These are phyloP conservation scores for Boletus barrowsii DNA, from an alignment of 768 basidiomycete genomes.

Conservation along the genomic window DNA sequence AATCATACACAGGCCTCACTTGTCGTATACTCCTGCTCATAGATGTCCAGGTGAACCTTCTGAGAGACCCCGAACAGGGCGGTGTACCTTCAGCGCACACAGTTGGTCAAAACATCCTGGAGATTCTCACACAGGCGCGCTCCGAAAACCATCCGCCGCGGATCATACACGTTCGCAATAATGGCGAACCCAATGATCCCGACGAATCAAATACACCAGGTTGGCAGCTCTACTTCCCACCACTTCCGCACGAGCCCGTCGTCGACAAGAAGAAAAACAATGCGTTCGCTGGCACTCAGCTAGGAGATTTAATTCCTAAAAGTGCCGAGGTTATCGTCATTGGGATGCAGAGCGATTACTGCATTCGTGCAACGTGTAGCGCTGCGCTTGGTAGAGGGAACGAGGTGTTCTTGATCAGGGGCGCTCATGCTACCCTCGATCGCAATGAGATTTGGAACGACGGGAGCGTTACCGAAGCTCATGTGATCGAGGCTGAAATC, in stretches of 20 bases:
- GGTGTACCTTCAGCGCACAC: slow-evolving; percentile 48
- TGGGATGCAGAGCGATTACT: slow-evolving; percentile 68
- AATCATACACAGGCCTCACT: slow-evolving; percentile 8
- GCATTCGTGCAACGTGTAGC: slow-evolving; percentile 53
- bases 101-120: slow-evolving; percentile 47
- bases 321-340: slow-evolving; percentile 64
- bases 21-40: slow-evolving; percentile 55
- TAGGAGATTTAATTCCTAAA: slow-evolving; percentile 46
- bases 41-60: slow-evolving; percentile 53
- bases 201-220: slow-evolving; percentile 56
- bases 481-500: slow-evolving; percentile 53
- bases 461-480: slow-evolving; percentile 51
- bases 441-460: slow-evolving; percentile 60
- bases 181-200: slow-evolving; percentile 55
- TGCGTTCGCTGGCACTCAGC: slow-evolving; percentile 58
- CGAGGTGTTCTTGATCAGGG: slow-evolving; percentile 59
- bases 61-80: slow-evolving; percentile 45
- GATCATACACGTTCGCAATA: slow-evolving; percentile 69
- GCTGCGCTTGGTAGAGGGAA: slow-evolving; percentile 63
- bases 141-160: slow-evolving; percentile 45
- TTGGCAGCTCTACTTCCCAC: slow-evolving; percentile 60
- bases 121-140: slow-evolving; percentile 51
- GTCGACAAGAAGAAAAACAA: slow-evolving; percentile 71
- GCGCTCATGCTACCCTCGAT: slow-evolving; percentile 68
- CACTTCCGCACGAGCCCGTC: slow-evolving; percentile 48